Evolutionary conservation across 106 monocot species (phyloP).

Genomic region (Vanilla planifolia): DNA sequence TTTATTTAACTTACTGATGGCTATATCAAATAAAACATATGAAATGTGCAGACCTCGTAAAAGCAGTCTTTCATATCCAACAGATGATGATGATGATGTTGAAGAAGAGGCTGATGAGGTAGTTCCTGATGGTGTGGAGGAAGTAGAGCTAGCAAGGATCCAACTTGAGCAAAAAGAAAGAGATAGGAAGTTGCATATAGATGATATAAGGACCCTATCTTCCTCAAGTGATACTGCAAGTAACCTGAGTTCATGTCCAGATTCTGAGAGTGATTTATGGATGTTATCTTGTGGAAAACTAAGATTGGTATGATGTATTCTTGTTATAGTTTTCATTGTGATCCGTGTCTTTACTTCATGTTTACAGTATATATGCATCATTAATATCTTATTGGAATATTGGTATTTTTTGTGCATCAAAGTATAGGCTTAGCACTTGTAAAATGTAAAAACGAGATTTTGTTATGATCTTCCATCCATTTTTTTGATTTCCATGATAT

Average conservation of each 20-base stretch:
- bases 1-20: not conserved
- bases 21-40: not conserved
- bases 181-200: conserved; percentile 74
- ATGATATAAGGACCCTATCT: conserved; percentile 72
- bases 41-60: conserved; percentile 58
- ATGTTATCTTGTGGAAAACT: conserved; percentile 62
- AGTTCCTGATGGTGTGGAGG: conserved; percentile 96
- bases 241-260: conserved; percentile 16
- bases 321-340: not conserved
- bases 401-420: too few relatives aligned
- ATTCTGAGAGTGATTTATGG: conserved; percentile 45
- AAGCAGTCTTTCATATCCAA: conserved; percentile 64
- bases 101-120: conserved; percentile 92
- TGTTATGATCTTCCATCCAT: too few relatives aligned
- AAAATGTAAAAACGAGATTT: too few relatives aligned
- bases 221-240: conserved; percentile 21
- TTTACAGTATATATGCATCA: too few relatives aligned
- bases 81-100: conserved; percentile 71
- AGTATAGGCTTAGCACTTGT: too few relatives aligned
- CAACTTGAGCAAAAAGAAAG: conserved; percentile 78
- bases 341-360: too few relatives aligned
- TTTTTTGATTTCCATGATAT: not conserved
- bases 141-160: conserved; percentile 93
- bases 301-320: conserved; percentile 44
- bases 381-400: too few relatives aligned